phyloP scores from a whole-genome alignment of 2,329 filamentous ascomycete genomes.

The Aureobasidium sp. region DNA sequence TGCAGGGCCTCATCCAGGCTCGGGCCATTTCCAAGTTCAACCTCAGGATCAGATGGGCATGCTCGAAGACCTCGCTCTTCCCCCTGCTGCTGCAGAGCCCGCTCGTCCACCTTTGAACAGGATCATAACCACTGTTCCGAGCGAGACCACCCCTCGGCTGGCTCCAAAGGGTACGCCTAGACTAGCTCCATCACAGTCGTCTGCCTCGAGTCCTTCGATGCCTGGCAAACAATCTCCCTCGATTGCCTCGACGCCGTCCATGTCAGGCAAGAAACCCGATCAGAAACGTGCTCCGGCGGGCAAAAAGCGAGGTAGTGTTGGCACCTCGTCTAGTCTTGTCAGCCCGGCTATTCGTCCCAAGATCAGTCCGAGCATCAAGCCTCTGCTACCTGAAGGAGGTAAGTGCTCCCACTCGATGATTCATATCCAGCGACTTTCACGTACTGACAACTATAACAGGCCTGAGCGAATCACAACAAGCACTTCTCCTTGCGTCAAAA shows the following conservation, averaged over 20 bases:
- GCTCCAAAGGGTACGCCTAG: slow-evolving; percentile 56
- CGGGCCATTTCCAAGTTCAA: slow-evolving; percentile 15
- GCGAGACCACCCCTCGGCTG: slow-evolving; percentile 50
- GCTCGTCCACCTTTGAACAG: slow-evolving; percentile 20
- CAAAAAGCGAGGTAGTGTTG: slow-evolving; percentile 61
- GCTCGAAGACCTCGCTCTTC: slow-evolving; percentile 61
- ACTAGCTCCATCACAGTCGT: slow-evolving; percentile 35
- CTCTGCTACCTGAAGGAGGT: slow-evolving; percentile 67
- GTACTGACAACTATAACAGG: neutral
- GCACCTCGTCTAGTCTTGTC: slow-evolving; percentile 58
- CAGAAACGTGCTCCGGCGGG: slow-evolving; percentile 38
- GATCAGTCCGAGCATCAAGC: slow-evolving; percentile 93
- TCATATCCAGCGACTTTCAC: neutral
- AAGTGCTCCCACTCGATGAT: slow-evolving; percentile 28
- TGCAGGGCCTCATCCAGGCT: neutral
- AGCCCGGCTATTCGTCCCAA: slow-evolving; percentile 81
- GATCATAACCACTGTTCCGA: slow-evolving; percentile 34
- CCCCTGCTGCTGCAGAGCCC: slow-evolving; percentile 62
- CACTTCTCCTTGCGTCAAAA: slow-evolving; percentile 80
- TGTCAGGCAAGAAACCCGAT: slow-evolving; percentile 33
- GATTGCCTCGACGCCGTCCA: slow-evolving; percentile 36
- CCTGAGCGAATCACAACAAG: slow-evolving; percentile 50
- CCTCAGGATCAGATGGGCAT: slow-evolving; percentile 25
- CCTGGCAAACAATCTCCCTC: slow-evolving; percentile 48
- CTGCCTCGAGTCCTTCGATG: slow-evolving; percentile 48